Evolutionary conservation across 75 land plant species (phyloP), one percentile per base, ranked within the genome.

Genomic region (Azolla pinnata): DNA sequence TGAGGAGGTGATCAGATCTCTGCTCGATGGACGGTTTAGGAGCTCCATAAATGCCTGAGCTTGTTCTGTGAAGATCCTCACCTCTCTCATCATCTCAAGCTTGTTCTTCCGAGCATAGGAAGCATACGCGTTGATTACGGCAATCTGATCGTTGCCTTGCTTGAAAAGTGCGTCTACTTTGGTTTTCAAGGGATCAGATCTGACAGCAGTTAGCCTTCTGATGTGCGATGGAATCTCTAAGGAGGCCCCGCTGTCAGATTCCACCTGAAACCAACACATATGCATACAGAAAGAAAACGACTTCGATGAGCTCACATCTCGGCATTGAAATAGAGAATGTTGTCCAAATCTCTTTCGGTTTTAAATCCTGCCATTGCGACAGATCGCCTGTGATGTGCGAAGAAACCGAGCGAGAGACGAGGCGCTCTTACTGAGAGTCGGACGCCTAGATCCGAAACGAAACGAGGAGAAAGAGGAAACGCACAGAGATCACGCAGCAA

Each of bases 111-210:
- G 64, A 0, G 87, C 90, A 61, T 78, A 81, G 0, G 91, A 66
- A 20, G 96, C 75, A 56, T 86, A 90, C 0, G 96, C 81, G 63
- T 69, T 79, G 30, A 75, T 81, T 4, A 83, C 69, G 31, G 83
- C 79, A 2, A 83, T 56, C 46, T 90, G 91, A 56, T 90, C 90
- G 33, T 57, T 81, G 49, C 84, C 96, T 61, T 86, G 90, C 54
- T 83, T 83, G 65, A 68, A 58, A 19, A 86, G 76, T 60, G 75
- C 67, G 59, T 81, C 84, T 23, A 75, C 67, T 12, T 83, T 59
- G 1, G 79, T 68, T 46, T 67, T 77, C 32, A 80, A 42, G 0
- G 95, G 95, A 68, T 85, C 86, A 3, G 85, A 68, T 4, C 65
- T 74, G 28, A 79, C 68, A 0, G 85, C 85, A 25, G 79, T 65